These are phyloP conservation scores for Trifolium fragiferum DNA, from an alignment of 306 rosid species.

Conservation along the genomic window DNA sequence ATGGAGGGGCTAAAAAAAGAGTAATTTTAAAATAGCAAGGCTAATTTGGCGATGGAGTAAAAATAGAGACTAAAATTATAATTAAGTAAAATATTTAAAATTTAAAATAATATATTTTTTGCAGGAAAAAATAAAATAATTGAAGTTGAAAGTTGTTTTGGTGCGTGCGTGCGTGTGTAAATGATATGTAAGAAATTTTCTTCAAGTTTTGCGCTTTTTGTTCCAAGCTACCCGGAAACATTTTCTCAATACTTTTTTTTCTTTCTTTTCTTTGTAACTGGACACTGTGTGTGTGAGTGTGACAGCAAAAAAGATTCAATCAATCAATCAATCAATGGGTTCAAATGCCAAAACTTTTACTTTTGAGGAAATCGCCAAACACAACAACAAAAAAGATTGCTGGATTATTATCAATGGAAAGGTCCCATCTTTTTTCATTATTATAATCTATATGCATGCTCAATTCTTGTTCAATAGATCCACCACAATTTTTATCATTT, in stretches of 20 bases:
- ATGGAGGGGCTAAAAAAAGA: no score
- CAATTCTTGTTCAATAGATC: not conserved
- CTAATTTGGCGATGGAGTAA: no score
- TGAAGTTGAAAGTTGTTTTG: no score
- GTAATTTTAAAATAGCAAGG: no score
- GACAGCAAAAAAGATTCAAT: not conserved
- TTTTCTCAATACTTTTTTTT: not conserved
- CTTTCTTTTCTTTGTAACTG: not conserved
- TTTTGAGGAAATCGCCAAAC: slow-evolving; percentile 76
- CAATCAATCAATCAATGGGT: slow-evolving; percentile 53
- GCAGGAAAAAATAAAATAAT: no score
- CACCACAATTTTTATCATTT: not conserved
- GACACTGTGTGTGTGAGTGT: slow-evolving; percentile 46
- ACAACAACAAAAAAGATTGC: slow-evolving; percentile 76
- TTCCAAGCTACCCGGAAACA: not conserved
- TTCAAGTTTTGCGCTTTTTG: not conserved
- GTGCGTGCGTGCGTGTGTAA: no score
- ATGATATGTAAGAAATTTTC: slow-evolving; percentile 1
- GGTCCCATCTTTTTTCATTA: slow-evolving; percentile 41
- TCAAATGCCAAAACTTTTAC: slow-evolving; percentile 55
- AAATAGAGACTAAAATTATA: no score
- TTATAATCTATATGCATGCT: not conserved
- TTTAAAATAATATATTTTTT: no score
- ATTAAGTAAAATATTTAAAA: no score
- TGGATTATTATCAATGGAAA: slow-evolving; percentile 79